Evolutionary conservation across 441 rosid genomes (phyloP).

Genomic region (Brassica balearica): DNA sequence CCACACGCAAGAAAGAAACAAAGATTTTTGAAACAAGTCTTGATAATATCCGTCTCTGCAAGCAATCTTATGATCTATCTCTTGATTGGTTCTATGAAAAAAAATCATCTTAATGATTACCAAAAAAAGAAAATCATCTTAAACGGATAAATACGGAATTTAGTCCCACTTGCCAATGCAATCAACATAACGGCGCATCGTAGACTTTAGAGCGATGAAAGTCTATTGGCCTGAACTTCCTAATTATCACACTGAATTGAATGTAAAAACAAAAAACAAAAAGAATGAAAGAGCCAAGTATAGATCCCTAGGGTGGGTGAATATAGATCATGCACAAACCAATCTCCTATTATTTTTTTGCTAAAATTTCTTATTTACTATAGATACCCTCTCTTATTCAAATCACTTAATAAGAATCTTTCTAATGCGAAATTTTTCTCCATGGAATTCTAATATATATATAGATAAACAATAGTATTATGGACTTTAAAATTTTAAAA

Average conservation of each 20-base stretch:
- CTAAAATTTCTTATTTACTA: no score
- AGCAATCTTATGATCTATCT: constrained; percentile 3
- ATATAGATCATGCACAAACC: constrained; percentile 5
- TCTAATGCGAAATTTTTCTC: no score
- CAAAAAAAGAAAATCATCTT: not conserved
- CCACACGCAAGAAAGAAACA: constrained; percentile 8
- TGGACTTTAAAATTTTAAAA: no score
- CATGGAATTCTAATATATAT: no score
- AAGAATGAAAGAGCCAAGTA: not conserved
- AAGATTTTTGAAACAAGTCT: not conserved
- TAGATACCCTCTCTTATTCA: no score
- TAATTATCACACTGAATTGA: not conserved
- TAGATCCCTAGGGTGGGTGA: constrained; percentile 3
- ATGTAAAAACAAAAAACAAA: not conserved
- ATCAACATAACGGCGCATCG: not conserved
- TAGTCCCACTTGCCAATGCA: not conserved
- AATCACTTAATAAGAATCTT: no score
- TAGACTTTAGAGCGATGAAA: no score
- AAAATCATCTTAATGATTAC: no score
- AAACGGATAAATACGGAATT: not conserved
- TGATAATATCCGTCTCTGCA: constrained; percentile 1
- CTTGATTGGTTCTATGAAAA: not conserved
- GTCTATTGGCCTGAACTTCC: no score
- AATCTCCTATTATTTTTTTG: no score
- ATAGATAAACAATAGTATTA: no score